A percentile compares a stretch with the other conserved stretches of the same genome.
Conservation (phyloP, 148 eudicot species). For the Fagopyrum tataricum region DNA sequence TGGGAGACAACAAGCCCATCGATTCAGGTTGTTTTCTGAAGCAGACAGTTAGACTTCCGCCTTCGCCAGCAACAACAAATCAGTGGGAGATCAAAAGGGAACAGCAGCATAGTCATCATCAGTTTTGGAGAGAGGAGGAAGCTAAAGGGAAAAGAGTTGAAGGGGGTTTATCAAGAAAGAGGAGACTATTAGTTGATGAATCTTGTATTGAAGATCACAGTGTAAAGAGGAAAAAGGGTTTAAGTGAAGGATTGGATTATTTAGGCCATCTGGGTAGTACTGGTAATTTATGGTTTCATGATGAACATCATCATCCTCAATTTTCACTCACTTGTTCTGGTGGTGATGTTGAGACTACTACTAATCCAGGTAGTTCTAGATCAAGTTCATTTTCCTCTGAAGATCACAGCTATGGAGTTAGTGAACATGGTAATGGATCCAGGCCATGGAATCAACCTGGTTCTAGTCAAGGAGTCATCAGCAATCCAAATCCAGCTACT, state of each 20-base stretch:
- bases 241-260: constrained; percentile 14
- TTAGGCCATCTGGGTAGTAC: constrained; percentile 41
- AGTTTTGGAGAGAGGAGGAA: constrained; percentile 38
- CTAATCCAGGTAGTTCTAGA: not conserved
- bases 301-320: constrained; percentile 20
- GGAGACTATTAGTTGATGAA: constrained; percentile 26
- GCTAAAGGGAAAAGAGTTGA: constrained; percentile 54
- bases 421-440: constrained; percentile 61
- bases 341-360: constrained; percentile 45
- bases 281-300: constrained; percentile 54
- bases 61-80: constrained; percentile 26
- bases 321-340: constrained; percentile 62
- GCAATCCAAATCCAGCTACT: not conserved
- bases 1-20: constrained; percentile 1
- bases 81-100: constrained; percentile 43
- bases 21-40: constrained; percentile 21
- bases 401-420: constrained; percentile 43
- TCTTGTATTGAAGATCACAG: constrained; percentile 25
- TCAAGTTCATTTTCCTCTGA: constrained; percentile 59
- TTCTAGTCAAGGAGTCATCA: constrained; percentile 32
- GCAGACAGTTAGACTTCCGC: constrained; percentile 51
- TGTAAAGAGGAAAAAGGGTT: constrained; percentile 55
- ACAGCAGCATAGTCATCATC: constrained; percentile 4
- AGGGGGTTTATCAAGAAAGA: constrained; percentile 41
- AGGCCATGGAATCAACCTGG: constrained; percentile 22